Percentiles rank a stretch among this genome's conserved stretches.
Conservation (phyloP, 192 early-diverging fungal genomes). For the Allomyces macrogynus region DNA sequence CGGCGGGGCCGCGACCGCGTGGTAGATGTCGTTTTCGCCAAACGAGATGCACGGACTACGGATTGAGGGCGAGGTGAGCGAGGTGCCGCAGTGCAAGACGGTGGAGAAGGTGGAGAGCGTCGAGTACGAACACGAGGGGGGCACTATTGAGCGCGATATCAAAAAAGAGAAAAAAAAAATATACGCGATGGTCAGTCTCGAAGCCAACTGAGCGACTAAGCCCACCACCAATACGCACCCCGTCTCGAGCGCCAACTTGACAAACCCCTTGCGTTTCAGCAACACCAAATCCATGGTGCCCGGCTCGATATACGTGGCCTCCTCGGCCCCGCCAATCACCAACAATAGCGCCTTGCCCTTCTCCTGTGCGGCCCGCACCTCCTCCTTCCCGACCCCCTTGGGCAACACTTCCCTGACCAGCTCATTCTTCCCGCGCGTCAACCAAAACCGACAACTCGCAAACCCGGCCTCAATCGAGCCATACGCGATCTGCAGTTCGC, state of each 20-base stretch:
- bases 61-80: no score
- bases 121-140: no score
- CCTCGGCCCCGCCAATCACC: slow-evolving; percentile 16
- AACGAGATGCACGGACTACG: not conserved
- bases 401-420: no score
- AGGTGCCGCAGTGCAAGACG: no score
- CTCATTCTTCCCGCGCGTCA: not conserved
- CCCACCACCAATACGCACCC: slow-evolving; percentile 1
- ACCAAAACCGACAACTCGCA: not conserved
- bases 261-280: slow-evolving; percentile 18
- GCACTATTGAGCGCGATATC: no score
- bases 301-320: slow-evolving; percentile 8
- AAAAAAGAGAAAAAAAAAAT: no score
- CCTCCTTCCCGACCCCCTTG: no score
- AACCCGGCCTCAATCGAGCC: not conserved
- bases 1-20: not conserved
- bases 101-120: not conserved
- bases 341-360: slow-evolving; percentile 4
- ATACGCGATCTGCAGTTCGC: slow-evolving; percentile 3
- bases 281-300: slow-evolving; percentile 15
- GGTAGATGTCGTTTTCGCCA: not conserved
- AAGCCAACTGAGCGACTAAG: no score
- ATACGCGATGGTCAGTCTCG: no score
- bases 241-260: slow-evolving; percentile 16
- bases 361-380: no score